Conservation (phyloP, 495 filamentous ascomycete species). For the Aspergillus carlsbadensis region DNA sequence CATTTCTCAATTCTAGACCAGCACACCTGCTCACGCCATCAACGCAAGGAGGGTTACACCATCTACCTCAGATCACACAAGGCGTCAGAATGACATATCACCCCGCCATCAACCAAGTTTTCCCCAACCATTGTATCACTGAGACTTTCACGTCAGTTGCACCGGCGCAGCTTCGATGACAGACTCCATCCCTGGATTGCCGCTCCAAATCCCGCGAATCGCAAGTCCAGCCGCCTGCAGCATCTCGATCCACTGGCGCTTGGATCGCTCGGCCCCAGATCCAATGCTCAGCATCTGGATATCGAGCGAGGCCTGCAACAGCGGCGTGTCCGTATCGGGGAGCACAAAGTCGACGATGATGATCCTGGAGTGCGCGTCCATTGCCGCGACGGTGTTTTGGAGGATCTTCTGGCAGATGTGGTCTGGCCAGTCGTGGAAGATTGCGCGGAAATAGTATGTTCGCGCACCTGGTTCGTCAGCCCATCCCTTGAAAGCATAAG, state of each 20-base stretch:
- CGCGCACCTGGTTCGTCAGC: conserved; percentile 25
- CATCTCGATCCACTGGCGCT: conserved; percentile 35
- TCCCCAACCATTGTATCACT: no score
- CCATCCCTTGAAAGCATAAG: no score
- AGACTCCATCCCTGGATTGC: conserved; percentile 34
- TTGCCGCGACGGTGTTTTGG: conserved; percentile 35
- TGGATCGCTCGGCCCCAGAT: conserved; percentile 39
- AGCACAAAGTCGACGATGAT: conserved; percentile 41
- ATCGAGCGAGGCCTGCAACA: conserved; percentile 38
- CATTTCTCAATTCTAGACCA: no score
- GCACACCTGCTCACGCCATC: no score
- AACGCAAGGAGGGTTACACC: no score
- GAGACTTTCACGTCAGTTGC: background rate
- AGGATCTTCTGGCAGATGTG: conserved; percentile 36
- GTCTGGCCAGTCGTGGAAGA: conserved; percentile 50
- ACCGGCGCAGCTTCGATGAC: conserved; percentile 30
- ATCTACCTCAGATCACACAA: no score
- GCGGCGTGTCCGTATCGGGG: conserved; percentile 31
- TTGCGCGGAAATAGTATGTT: conserved; percentile 42
- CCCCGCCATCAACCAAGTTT: no score
- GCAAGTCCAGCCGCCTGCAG: conserved; percentile 34
- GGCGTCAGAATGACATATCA: no score
- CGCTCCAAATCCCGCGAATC: conserved; percentile 34
- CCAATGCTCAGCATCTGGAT: conserved; percentile 49
- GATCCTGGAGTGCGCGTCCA: conserved; percentile 37